Conservation (phyloP, 2,329 filamentous ascomycete genomes). For the Penicillium sp. region DNA sequence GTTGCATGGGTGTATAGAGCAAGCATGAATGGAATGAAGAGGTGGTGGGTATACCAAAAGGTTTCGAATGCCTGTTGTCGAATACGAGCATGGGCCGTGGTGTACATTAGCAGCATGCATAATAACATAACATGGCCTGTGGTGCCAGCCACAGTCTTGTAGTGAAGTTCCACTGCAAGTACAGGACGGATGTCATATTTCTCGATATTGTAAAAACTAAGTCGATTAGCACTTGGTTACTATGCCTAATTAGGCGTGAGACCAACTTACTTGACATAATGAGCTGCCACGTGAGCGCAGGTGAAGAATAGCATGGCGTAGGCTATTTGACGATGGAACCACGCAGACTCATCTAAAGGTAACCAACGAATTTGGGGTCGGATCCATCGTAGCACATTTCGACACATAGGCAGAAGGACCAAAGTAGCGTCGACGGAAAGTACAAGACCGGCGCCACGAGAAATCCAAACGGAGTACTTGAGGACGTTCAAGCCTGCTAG, state of each 20-base stretch:
- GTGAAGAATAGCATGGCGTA: slow-evolving; percentile 86
- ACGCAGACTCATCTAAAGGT: slow-evolving; percentile 93
- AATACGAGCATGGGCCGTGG: slow-evolving; percentile 87
- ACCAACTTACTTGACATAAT: slow-evolving; percentile 84
- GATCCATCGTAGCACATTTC: slow-evolving; percentile 80
- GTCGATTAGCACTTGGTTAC: slow-evolving; percentile 24
- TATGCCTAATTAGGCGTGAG: not conserved
- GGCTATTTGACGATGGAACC: slow-evolving; percentile 94
- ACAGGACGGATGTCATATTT: slow-evolving; percentile 75
- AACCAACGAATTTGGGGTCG: slow-evolving; percentile 85
- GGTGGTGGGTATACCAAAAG: slow-evolving; percentile 98
- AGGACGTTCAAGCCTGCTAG: slow-evolving; percentile 79
- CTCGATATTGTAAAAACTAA: slow-evolving; percentile 92
- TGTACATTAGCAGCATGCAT: slow-evolving; percentile 99
- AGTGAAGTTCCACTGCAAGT: slow-evolving; percentile 86
- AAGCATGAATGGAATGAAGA: slow-evolving; percentile 95
- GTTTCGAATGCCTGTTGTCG: slow-evolving; percentile 97
- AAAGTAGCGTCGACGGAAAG: slow-evolving; percentile 81
- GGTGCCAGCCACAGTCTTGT: slow-evolving; percentile 81
- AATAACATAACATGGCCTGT: slow-evolving; percentile 97
- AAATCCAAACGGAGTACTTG: slow-evolving; percentile 90
- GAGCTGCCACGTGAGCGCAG: slow-evolving; percentile 70
- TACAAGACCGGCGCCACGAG: slow-evolving; percentile 84
- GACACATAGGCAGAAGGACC: slow-evolving; percentile 91
- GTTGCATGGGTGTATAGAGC: slow-evolving; percentile 94